Conservation (phyloP, 2,329 filamentous ascomycete genomes). For the Calonectria ilicicola region DNA sequence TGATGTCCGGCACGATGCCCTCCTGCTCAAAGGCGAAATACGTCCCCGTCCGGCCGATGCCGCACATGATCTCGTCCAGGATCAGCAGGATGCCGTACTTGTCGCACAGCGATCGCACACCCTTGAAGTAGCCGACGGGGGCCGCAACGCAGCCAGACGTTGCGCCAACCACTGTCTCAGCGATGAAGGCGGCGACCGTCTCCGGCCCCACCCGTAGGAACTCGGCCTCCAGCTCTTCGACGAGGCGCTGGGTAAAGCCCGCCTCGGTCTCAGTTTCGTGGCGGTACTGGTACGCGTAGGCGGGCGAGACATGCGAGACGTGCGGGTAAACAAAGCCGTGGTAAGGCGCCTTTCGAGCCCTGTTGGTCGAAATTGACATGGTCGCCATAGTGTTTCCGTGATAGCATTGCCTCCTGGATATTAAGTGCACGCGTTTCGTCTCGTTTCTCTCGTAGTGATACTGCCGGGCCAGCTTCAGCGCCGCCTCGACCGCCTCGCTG, state of each 20-base stretch:
- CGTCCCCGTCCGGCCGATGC: conserved; percentile 69
- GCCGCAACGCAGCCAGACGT: conserved; percentile 64
- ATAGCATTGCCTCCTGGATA: conserved; percentile 56
- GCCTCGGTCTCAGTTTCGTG: conserved; percentile 16
- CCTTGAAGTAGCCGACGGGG: conserved; percentile 61
- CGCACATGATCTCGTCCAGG: conserved; percentile 73
- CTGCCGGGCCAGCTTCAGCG: conserved; percentile 60
- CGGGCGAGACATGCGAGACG: conserved; percentile 31
- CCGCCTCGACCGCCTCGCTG: conserved; percentile 57
- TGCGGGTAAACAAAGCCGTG: conserved; percentile 33
- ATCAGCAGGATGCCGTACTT: conserved; percentile 64
- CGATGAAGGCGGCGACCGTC: conserved; percentile 60
- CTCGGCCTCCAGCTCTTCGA: conserved; percentile 55
- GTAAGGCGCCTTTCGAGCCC: conserved; percentile 30
- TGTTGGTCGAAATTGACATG: conserved; percentile 48
- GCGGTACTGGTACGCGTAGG: conserved; percentile 25
- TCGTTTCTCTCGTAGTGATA: conserved; percentile 55
- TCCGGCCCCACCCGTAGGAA: conserved; percentile 56
- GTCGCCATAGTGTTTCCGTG: conserved; percentile 62
- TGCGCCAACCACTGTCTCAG: conserved; percentile 57
- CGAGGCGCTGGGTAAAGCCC: conserved; percentile 20
- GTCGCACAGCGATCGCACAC: conserved; percentile 62
- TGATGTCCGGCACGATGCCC: conserved; percentile 61
- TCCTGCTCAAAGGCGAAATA: conserved; percentile 68
- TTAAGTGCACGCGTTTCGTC: conserved; percentile 42